Percentiles rank a stretch among this genome's conserved stretches.
These are phyloP conservation scores for Mortierella alpina DNA, from an alignment of 192 early-diverging fungal species.

Conservation along the genomic window DNA sequence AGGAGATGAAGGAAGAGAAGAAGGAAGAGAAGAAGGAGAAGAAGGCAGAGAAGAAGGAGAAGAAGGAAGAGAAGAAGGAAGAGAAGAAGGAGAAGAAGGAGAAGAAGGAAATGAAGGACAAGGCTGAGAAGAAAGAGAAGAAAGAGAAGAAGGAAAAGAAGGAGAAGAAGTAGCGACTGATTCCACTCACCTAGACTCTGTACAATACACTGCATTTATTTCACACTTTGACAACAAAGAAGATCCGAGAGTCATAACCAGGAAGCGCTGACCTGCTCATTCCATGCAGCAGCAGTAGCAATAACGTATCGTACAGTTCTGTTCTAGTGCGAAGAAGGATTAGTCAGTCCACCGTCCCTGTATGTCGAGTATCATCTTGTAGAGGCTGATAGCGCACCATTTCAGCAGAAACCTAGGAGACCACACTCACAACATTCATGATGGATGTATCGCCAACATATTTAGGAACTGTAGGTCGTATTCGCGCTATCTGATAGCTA, in stretches of 20 bases:
- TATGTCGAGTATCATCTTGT: too few relatives aligned
- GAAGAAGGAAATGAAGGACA: slow-evolving; percentile 27
- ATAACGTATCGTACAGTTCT: too few relatives aligned
- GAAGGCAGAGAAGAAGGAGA: not conserved
- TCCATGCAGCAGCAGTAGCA: not conserved
- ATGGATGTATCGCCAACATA: too few relatives aligned
- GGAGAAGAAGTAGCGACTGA: slow-evolving; percentile 2
- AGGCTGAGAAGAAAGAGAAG: slow-evolving; percentile 19
- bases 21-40: slow-evolving; percentile 30
- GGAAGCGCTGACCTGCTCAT: not conserved
- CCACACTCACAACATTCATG: too few relatives aligned
- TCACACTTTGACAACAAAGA: not conserved
- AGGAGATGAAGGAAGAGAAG: slow-evolving; percentile 34
- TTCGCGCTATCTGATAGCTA: too few relatives aligned
- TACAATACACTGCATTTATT: too few relatives aligned
- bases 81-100: slow-evolving; percentile 36
- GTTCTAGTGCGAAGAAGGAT: too few relatives aligned
- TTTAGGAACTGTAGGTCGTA: too few relatives aligned
- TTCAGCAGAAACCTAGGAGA: too few relatives aligned
- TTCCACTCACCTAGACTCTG: too few relatives aligned
- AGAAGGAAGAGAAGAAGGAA: slow-evolving; percentile 16
- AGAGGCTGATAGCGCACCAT: too few relatives aligned
- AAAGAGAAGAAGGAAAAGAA: slow-evolving; percentile 25
- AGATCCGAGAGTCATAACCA: not conserved
- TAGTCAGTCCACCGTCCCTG: too few relatives aligned